Evolutionary conservation across 768 basidiomycete genomes (phyloP), one percentile per base, ranked within the genome.

Genomic region (Leccinum uliginosum): DNA sequence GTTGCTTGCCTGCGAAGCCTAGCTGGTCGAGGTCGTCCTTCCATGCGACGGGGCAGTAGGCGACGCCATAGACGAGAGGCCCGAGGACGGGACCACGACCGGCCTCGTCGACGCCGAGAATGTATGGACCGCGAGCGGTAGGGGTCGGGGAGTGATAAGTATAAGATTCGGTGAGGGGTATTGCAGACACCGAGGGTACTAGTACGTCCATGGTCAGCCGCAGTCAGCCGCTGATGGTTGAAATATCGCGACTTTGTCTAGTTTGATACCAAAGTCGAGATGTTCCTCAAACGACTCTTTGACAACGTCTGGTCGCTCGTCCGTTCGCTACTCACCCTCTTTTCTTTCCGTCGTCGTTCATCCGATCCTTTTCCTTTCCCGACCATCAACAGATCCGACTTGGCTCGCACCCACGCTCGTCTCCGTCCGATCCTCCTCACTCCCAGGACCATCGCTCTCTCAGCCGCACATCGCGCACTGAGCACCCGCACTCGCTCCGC

Each of bases 61-160:
- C 95, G 24, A 96, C 85, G 7, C 91, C 96, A 66, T 99, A 98
- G 0, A 99, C 97, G 58, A 98, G 82, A 0, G 97, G 97, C 1
- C 95, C 96, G 0, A 99, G 77, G 2, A 96, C 96, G 21, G 96
- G 97, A 0, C 97, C 97, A 54, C 97, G 80, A 0, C 97, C 97
- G 0, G 97, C 97, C 70, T 99, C 97, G 71, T 99, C 97, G n/a
- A 99, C 94, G 23, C 97, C 97, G 50, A 99, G 86, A 50, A 98
- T 91, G 75, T 95, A 97, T 0, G 89, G 88, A 0, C 91, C 91
- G 1, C 71, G 55, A 1, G 84, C 80, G 0, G 85, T 86, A 2
- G 91, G 91, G 0, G 70, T 80, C 2, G 84, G 79, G 0, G 89
- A 89, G 67, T 91, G 88, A 66, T 89, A 84, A 0, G 89, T 86